A percentile compares a stretch with the other conserved stretches of the same genome.
phyloP scores from a whole-genome alignment of 176 grass and related monocot species.

The Rhynchospora tenuis region DNA sequence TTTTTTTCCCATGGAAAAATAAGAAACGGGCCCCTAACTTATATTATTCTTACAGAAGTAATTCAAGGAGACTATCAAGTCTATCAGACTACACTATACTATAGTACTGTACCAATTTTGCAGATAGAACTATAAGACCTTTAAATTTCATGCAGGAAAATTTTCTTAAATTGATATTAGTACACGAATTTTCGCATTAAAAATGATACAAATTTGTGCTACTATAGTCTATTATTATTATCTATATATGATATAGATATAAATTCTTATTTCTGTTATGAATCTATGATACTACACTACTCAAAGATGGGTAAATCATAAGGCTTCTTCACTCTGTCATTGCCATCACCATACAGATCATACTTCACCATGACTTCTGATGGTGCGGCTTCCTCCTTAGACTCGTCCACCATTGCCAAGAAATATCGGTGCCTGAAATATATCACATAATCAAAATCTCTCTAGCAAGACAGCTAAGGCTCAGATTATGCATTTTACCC shows the following conservation, averaged over 20 bases:
- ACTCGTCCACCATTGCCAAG: constrained; percentile 69
- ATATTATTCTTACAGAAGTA: too few relatives aligned
- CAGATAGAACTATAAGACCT: not conserved
- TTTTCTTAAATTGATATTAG: not conserved
- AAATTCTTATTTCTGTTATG: not conserved
- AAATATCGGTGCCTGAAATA: constrained; percentile 72
- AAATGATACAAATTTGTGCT: not conserved
- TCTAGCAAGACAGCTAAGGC: not conserved
- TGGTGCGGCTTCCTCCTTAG: constrained; percentile 25
- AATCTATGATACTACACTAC: constrained; percentile 21
- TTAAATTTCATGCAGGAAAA: not conserved
- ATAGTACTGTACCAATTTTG: too few relatives aligned
- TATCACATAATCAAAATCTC: not conserved
- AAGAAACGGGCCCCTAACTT: too few relatives aligned
- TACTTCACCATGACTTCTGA: constrained; percentile 19
- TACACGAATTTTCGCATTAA: not conserved
- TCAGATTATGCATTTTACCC: not conserved
- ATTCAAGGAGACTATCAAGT: too few relatives aligned
- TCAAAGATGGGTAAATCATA: constrained; percentile 85
- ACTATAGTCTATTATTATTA: not conserved
- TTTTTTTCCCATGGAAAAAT: too few relatives aligned
- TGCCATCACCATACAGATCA: constrained; percentile 6
- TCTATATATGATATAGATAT: not conserved
- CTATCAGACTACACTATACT: too few relatives aligned
- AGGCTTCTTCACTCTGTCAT: constrained; percentile 25